Conservation (phyloP, 1,284 basidiomycete species). For the Cryptococcus sp. region DNA sequence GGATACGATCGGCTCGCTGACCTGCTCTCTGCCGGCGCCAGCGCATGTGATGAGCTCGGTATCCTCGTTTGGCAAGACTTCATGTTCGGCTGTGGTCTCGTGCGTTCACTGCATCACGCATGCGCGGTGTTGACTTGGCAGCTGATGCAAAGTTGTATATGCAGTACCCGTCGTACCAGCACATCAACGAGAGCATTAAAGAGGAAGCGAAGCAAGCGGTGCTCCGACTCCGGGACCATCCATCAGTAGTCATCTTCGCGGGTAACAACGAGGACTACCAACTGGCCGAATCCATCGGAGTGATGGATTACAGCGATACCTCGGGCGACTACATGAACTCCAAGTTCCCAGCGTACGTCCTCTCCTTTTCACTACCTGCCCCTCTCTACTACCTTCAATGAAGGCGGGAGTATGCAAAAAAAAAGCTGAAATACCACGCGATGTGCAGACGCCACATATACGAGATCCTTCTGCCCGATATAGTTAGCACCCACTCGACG, state of each 20-base stretch:
- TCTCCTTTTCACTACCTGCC: neutral
- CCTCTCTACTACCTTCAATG: neutral
- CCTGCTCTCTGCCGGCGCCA: slow-evolving; percentile 10
- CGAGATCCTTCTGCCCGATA: slow-evolving; percentile 72
- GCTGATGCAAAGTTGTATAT: slow-evolving; percentile 1
- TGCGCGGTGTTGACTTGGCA: neutral
- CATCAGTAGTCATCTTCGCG: slow-evolving; percentile 76
- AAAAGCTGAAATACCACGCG: neutral
- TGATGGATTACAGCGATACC: slow-evolving; percentile 80
- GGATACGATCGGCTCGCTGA: slow-evolving; percentile 23
- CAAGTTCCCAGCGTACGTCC: slow-evolving; percentile 68
- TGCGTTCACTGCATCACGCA: slow-evolving; percentile 34
- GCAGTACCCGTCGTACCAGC: slow-evolving; percentile 57
- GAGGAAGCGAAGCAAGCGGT: slow-evolving; percentile 57
- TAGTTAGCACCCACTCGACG: slow-evolving; percentile 66
- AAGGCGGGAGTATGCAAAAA: neutral
- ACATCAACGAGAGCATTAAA: slow-evolving; percentile 54
- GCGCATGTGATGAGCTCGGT: slow-evolving; percentile 64
- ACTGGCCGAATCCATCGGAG: slow-evolving; percentile 72
- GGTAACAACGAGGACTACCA: slow-evolving; percentile 78
- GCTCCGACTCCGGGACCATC: slow-evolving; percentile 55
- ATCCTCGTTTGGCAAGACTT: slow-evolving; percentile 61
- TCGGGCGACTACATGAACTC: slow-evolving; percentile 76
- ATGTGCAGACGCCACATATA: slow-evolving; percentile 70
- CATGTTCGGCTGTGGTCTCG: slow-evolving; percentile 62